Evolutionary conservation across 2,329 filamentous ascomycete genomes (phyloP), one percentile per base, ranked within the genome.

Genomic region (Alternaria angustiovoidea): DNA sequence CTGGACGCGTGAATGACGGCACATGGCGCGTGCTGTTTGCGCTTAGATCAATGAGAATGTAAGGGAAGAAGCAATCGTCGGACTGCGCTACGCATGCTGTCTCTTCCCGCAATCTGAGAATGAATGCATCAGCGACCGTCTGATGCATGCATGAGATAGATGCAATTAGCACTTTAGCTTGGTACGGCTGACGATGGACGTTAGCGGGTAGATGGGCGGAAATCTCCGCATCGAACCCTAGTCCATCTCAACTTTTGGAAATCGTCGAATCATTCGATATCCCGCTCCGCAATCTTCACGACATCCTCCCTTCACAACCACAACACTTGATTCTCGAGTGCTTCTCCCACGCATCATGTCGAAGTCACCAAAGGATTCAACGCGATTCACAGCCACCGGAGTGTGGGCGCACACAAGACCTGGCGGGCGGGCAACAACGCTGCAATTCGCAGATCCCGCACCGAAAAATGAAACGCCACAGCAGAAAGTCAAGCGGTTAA

Each of bases 351-450:
- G 41, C 59, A 77, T 24, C 44, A 83, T 83, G 81, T 85, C 90
- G 62, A 89, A 90, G 75, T 91, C 88, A 80, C 89, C 91, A 76
- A 87, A 87, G 71, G 91, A 94, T 78, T 91, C 92, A 68, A 95
- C 92, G 72, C 89, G 91, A 75, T 95, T 91, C 79, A 91, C 89
- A 16, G 82, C 88, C 26, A 90, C 88, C 18, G 87, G 85, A 62
- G 88, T 88, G 36, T 91, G 93, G 80, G 91, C 90, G 70, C 85
- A 85, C 66, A 87, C 88, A 67, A 91, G 91, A 76, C 78, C 84
- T 42, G 78, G 76, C 56, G 77, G 80, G 28, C 71, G 78, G 54
- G 73, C 76, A 39, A 78, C 80, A 32, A 77, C 75, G 39, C 78
- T 82, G 62, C 73, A 75, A 57, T 76, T 78, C 60, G 72, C 76